Percentiles rank a stretch among this genome's conserved stretches.
phyloP scores from a whole-genome alignment of 176 grass and related monocot species.

The Alopecurus myosuroides region DNA sequence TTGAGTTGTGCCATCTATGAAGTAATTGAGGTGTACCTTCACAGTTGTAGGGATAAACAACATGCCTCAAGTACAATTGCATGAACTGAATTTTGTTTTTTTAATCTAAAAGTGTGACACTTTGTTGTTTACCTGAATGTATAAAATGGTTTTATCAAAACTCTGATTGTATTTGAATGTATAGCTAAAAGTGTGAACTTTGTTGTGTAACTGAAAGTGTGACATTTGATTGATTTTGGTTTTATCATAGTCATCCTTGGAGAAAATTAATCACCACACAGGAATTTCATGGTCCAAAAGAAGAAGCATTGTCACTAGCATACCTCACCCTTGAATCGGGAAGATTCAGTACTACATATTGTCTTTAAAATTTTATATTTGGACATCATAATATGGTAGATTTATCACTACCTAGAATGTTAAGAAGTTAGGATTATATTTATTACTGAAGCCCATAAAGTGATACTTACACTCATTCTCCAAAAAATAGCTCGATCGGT shows the following conservation, averaged over 20 bases:
- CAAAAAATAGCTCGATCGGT: conserved; percentile 82
- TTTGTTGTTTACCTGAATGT: too few relatives aligned
- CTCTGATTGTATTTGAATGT: too few relatives aligned
- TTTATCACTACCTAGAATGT: neutral
- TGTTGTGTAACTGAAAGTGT: too few relatives aligned
- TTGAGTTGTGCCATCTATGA: too few relatives aligned
- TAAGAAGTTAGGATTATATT: neutral
- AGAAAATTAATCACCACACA: neutral
- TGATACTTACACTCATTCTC: conserved; percentile 88
- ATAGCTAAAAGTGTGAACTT: too few relatives aligned
- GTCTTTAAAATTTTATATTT: neutral
- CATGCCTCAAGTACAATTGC: too few relatives aligned
- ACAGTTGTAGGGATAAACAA: too few relatives aligned
- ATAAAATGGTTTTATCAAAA: too few relatives aligned
- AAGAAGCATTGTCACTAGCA: neutral
- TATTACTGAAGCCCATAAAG: neutral
- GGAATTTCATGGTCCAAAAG: neutral
- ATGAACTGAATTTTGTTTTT: too few relatives aligned
- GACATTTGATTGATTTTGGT: too few relatives aligned
- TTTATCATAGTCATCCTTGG: neutral
- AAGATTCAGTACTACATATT: neutral
- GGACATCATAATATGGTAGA: neutral
- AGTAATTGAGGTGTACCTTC: too few relatives aligned
- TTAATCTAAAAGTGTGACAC: too few relatives aligned
- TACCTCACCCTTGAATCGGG: neutral